Evolutionary conservation across 352 stramenopile genomes (phyloP), one percentile per base, ranked within the genome.

Genomic region (Globisporangium perplexum): DNA sequence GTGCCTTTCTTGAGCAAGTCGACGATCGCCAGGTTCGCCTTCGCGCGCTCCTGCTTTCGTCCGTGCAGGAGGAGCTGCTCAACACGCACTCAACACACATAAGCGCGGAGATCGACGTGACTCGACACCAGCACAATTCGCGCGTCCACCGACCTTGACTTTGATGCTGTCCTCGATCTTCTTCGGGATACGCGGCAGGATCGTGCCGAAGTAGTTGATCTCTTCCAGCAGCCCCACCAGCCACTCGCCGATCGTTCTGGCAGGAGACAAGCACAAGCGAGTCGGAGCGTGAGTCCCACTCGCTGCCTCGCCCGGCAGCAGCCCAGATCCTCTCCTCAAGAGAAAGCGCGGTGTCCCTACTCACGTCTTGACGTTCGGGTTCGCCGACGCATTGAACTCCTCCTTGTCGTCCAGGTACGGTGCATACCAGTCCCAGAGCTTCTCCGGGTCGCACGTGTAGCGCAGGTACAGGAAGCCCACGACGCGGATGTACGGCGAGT

Each of bases 381-480:
- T 95, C 7, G 83, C 70, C 2, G 83, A 82, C 7, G 90, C 88
- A 49, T 89, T 90, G 59, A 98, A 95, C 65, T 95, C 82, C 62
- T 99, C 94, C 1, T 88, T 60, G 66, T 99, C 96, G 57, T 98
- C 88, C 35, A 99, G 50, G 59, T 97, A 98, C n/a, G 90, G 90
- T 66, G 97, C 80, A 51, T 96, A 97, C 92, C 94, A 99, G 45
- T 60, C 75, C 89, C 88, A 99, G 5, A 99, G 77, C 48, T 88
- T 68, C 45, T 93, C 81, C 0, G 97, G 96, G 35, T 98, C 85
- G 57, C 83, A 95, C 17, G 92, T 93, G 74, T 98, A 99, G 33
- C 97, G 80, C 18, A 99, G 77, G 61, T 98, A 99, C n/a, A 99
- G 73, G 64, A 99, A 98, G 0, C 96, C 97, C 23, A 99, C 78